These are phyloP conservation scores for Collybia sp. DNA, from an alignment of 768 basidiomycete genomes.

Conservation along the genomic window DNA sequence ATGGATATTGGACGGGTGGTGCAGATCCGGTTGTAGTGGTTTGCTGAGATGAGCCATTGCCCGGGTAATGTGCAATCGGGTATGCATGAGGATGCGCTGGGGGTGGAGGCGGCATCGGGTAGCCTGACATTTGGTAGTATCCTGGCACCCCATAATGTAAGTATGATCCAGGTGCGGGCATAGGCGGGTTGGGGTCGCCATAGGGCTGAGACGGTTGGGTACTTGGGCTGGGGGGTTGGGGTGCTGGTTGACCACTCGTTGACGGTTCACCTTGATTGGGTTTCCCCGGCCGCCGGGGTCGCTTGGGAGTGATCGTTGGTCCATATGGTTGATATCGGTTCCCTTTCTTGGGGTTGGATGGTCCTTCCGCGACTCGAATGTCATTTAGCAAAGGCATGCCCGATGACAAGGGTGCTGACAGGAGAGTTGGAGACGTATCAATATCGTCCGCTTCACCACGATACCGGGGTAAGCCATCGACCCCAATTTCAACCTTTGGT, in stretches of 20 bases:
- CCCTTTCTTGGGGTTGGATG: conserved; percentile 26
- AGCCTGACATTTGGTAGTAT: conserved; percentile 19
- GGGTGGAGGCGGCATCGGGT: conserved; percentile 6
- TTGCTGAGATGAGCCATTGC: conserved; percentile 6
- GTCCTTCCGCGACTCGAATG: conserved; percentile 32
- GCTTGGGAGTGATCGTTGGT: conserved; percentile 23
- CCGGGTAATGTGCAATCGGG: conserved; percentile 13
- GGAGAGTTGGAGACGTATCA: conserved; percentile 36
- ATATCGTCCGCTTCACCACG: conserved; percentile 79
- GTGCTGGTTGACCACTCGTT: conserved; percentile 11
- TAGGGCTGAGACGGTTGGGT: conserved; percentile 14
- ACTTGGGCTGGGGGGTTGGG: neutral
- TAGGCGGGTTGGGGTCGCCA: conserved; percentile 21
- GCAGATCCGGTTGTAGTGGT: conserved; percentile 6
- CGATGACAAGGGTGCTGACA: conserved; percentile 37
- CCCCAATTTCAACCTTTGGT: conserved; percentile 81
- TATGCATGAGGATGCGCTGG: conserved; percentile 11
- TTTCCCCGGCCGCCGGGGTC: conserved; percentile 16
- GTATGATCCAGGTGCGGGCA: conserved; percentile 16
- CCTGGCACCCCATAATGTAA: conserved; percentile 24
- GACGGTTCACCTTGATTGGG: conserved; percentile 6
- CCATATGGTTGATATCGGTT: conserved; percentile 42
- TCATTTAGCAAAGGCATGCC: conserved; percentile 47
- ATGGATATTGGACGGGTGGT: conserved; percentile 15
- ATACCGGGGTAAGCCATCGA: conserved; percentile 80